These are phyloP conservation scores for Mimosa bimucronata DNA, from an alignment of 306 rosid genomes.

Conservation along the genomic window DNA sequence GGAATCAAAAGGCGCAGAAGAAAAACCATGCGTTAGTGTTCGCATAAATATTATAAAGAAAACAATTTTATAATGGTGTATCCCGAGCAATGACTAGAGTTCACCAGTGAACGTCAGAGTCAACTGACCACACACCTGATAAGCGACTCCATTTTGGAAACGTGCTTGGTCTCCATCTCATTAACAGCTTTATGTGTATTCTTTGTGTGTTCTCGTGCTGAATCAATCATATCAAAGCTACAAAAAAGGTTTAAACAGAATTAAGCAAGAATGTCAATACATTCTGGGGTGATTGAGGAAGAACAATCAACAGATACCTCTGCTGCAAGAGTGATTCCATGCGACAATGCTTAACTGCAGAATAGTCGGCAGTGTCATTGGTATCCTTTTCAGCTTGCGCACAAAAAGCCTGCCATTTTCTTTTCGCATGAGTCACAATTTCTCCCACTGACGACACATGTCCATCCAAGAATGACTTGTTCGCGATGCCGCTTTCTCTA, in stretches of 20 bases:
- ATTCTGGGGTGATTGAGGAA: background rate
- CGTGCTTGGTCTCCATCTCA: slow-evolving; percentile 65
- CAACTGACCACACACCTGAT: slow-evolving; percentile 62
- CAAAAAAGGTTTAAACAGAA: slow-evolving; percentile 14
- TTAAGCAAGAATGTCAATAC: slow-evolving; percentile 7
- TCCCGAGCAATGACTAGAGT: background rate
- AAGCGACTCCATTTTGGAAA: slow-evolving; percentile 55
- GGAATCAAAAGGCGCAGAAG: background rate
- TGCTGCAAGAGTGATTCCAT: slow-evolving; percentile 83
- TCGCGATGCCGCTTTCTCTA: slow-evolving; percentile 61
- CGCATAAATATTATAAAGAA: background rate
- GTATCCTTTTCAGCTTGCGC: slow-evolving; percentile 74
- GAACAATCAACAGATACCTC: slow-evolving; percentile 47
- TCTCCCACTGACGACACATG: slow-evolving; percentile 75
- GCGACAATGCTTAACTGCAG: slow-evolving; percentile 90
- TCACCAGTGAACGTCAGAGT: background rate
- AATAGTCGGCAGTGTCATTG: slow-evolving; percentile 72
- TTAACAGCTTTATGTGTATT: slow-evolving; percentile 64
- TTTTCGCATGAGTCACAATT: slow-evolving; percentile 68
- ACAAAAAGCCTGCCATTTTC: slow-evolving; percentile 86
- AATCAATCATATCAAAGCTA: slow-evolving; percentile 64
- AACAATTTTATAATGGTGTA: background rate
- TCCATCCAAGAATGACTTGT: slow-evolving; percentile 75
- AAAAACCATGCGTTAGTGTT: background rate
- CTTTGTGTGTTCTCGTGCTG: slow-evolving; percentile 63